Conservation (phyloP, 495 filamentous ascomycete species). For the Aspergillus saccharolyticus region DNA sequence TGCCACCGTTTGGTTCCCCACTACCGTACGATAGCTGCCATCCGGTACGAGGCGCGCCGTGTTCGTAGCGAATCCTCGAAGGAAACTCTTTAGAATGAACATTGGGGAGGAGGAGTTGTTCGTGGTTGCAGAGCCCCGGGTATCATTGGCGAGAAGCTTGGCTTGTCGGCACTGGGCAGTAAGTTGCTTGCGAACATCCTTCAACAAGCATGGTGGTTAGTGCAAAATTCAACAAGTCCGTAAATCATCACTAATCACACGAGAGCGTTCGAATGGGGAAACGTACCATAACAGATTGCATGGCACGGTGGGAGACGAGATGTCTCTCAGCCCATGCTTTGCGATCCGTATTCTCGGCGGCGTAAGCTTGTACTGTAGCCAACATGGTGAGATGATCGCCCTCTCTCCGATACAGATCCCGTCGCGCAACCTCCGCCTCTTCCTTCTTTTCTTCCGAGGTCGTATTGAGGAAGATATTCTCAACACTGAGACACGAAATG, state of each 20-base stretch:
- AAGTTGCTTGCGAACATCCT: slow-evolving; percentile 87
- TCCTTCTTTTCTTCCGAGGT: slow-evolving; percentile 78
- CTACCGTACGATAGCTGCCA: slow-evolving; percentile 75
- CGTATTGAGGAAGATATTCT: slow-evolving; percentile 80
- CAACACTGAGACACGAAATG: slow-evolving; percentile 80
- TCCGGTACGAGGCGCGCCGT: slow-evolving; percentile 81
- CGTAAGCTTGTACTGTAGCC: slow-evolving; percentile 74
- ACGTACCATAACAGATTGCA: slow-evolving; percentile 69
- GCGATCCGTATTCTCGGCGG: slow-evolving; percentile 67
- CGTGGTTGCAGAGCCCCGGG: slow-evolving; percentile 5
- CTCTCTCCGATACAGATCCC: slow-evolving; percentile 70
- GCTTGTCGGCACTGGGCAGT: slow-evolving; percentile 54
- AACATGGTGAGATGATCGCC: slow-evolving; percentile 89
- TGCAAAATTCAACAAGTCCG: slow-evolving; percentile 5
- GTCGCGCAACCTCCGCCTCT: slow-evolving; percentile 63
- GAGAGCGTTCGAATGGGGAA: too few relatives aligned
- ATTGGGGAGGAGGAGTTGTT: slow-evolving; percentile 32
- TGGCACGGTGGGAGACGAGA: slow-evolving; percentile 74
- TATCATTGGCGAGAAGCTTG: slow-evolving; percentile 31
- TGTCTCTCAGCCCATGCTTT: slow-evolving; percentile 73
- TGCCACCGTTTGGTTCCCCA: slow-evolving; percentile 78
- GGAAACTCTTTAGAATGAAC: slow-evolving; percentile 70
- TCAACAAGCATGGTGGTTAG: slow-evolving; percentile 8
- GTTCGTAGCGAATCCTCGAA: slow-evolving; percentile 75
- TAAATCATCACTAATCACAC: background rate